Conservation (phyloP, 805 yeast genomes). For the Metschnikowia reukaufii region DNA sequence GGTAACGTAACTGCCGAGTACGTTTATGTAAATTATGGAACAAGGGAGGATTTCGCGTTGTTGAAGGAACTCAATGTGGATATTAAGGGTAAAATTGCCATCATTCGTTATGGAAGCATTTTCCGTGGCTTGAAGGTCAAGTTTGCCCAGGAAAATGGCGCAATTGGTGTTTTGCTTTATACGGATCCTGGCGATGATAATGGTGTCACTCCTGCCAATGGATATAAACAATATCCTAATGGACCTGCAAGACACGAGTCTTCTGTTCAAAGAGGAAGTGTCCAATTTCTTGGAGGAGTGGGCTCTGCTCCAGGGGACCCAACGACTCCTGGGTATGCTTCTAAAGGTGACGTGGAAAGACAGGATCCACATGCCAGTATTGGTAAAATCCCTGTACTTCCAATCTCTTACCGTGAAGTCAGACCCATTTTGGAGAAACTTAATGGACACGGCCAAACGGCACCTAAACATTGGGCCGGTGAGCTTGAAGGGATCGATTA, state of each 20-base stretch:
- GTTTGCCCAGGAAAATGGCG: conserved; percentile 63
- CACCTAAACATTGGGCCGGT: conserved; percentile 41
- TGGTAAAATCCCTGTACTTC: conserved; percentile 70
- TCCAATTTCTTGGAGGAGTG: conserved; percentile 51
- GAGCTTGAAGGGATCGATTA: conserved; percentile 46
- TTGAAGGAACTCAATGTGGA: conserved; percentile 42
- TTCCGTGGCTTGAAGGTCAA: conserved; percentile 57
- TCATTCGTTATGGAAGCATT: conserved; percentile 53
- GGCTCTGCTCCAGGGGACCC: conserved; percentile 70
- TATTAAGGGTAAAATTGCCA: conserved; percentile 55
- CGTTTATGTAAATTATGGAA: conserved; percentile 63
- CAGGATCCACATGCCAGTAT: conserved; percentile 34
- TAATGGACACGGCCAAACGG: conserved; percentile 56
- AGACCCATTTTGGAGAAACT: conserved; percentile 58
- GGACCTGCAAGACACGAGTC: conserved; percentile 67
- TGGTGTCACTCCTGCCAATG: conserved; percentile 53
- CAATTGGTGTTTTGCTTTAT: conserved; percentile 60
- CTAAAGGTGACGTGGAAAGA: conserved; percentile 29
- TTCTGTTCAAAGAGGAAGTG: conserved; percentile 62
- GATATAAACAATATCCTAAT: conserved; percentile 56
- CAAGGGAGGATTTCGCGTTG: conserved; percentile 49
- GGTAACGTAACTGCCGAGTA: conserved; percentile 58
- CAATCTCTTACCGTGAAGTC: conserved; percentile 64
- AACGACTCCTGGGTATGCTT: conserved; percentile 69
- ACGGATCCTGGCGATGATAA: conserved; percentile 70